Evolutionary conservation across 306 rosid genomes (phyloP).

Genomic region (Adenanthera pavonina): DNA sequence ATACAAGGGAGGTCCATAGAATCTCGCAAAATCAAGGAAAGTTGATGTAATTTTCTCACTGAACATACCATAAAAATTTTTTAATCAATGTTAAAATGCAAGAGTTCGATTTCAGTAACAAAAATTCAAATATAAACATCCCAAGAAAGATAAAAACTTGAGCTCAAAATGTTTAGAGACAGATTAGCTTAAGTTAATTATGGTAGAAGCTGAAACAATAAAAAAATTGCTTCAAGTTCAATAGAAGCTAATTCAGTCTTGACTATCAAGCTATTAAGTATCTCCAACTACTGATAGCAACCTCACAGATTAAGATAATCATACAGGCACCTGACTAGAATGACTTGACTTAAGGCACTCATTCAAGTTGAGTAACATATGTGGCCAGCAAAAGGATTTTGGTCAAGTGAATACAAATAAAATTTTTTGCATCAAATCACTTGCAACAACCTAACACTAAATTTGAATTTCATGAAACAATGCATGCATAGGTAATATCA

Average conservation of each 20-base stretch:
- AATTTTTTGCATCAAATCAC: slow-evolving; percentile 1
- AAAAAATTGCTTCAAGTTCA: background rate
- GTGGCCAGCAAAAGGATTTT: slow-evolving; percentile 3
- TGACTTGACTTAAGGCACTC: slow-evolving; percentile 19
- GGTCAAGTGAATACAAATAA: background rate
- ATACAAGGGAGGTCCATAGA: background rate
- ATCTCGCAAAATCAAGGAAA: background rate
- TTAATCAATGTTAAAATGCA: background rate
- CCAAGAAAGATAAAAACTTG: background rate
- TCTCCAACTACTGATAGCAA: background rate
- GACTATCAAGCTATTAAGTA: background rate
- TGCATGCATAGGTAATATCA: background rate
- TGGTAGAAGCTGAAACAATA: background rate
- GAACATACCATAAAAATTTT: background rate
- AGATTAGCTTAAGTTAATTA: background rate
- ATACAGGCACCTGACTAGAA: slow-evolving; percentile 8
- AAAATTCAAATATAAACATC: background rate
- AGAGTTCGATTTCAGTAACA: background rate
- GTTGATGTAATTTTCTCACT: background rate
- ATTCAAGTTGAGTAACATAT: slow-evolving; percentile 26
- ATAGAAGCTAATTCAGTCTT: slow-evolving; percentile 45
- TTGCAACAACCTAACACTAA: slow-evolving; percentile 25
- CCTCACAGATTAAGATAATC: background rate
- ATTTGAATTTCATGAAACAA: slow-evolving; percentile 29
- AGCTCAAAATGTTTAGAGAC: slow-evolving; percentile 18